Evolutionary conservation across 2,329 filamentous ascomycete genomes (phyloP).

Genomic region (Verticillium nubilum): DNA sequence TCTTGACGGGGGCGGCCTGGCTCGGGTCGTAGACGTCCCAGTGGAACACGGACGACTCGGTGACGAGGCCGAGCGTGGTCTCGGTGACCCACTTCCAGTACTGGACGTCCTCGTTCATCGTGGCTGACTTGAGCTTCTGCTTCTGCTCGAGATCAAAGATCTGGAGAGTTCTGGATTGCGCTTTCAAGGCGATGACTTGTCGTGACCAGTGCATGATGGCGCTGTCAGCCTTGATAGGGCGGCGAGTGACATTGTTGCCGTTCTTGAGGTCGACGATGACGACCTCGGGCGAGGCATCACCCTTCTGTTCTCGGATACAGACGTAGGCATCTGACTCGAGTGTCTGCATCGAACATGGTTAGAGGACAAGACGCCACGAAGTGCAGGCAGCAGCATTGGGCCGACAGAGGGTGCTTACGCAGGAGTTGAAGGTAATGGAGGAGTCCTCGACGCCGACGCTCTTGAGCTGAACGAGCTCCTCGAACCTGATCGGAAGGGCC

Average conservation of each 20-base stretch:
- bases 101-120: constrained; percentile 94
- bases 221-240: constrained; percentile 98
- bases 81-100: constrained; percentile 99
- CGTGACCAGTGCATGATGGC: constrained; percentile 99
- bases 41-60: constrained; percentile 86
- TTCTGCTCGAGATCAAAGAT: constrained; percentile 94
- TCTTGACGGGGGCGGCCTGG: constrained; percentile 75
- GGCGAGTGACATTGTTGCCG: constrained; percentile 87
- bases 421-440: constrained; percentile 72
- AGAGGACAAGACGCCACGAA: constrained; percentile 50
- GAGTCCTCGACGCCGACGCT: constrained; percentile 40
- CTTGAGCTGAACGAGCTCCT: constrained; percentile 72
- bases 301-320: constrained; percentile 92
- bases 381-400: background rate
- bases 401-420: constrained; percentile 45
- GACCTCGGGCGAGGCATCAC: constrained; percentile 82
- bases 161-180: constrained; percentile 88
- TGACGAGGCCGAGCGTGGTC: constrained; percentile 81
- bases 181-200: constrained; percentile 95
- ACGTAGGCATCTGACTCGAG: constrained; percentile 97
- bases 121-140: constrained; percentile 92
- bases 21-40: constrained; percentile 92
- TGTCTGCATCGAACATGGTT: constrained; percentile 77
- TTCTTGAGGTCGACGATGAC: constrained; percentile 98
- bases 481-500: constrained; percentile 86